Evolutionary conservation across 2,329 filamentous ascomycete genomes (phyloP), one percentile per base, ranked within the genome.

Genomic region (Apiospora arundinis): DNA sequence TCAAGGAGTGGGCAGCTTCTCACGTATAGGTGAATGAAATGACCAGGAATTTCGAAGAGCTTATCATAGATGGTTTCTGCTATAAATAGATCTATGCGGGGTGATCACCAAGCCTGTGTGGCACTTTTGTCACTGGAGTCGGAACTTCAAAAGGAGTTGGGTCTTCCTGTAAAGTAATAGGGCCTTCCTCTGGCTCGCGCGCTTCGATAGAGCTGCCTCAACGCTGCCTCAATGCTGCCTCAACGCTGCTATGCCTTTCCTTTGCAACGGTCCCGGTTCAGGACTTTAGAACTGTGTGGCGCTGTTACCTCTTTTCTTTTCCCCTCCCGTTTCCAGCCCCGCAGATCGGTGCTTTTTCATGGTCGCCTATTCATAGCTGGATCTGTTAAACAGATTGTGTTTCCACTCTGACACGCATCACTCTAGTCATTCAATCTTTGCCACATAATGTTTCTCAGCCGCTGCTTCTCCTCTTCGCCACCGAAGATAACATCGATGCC

Each of bases 1-100:
- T 98, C 82, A 88, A 90, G 74, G 83, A 87, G 44, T 98, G 95
- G 95, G 89, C 92, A 16, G 83, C 81, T 73, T 83, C 83, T 68
- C 84, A 92, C 73, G 76, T 77, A 12, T 74, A 72, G 63, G 49
- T 46, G 4, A 7, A 56, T 37, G 32, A 2, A 28, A 1, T 11
- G 28, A 2, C 9, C 7, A n/a, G 4, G 32, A 4, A 21, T 37
- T 37, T n/a, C 12, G 4, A 28, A 60, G 40, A 32, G 21, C 56
- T n/a, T 63, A 8, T 9, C 56, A n/a, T 8, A 16, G 23, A 18
- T 12, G 21, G 45, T 16, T 48, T 48, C 45, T 48, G 45, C 45
- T 48, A 48, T 48, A 9, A 9, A 48, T 48, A 21, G 18, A 45
- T 48, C 14, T 48, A 48, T 2, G 23, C 23, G 25, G 49, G 25